Evolutionary conservation across 176 grass and related monocot species (phyloP).

Genomic region (Carex cristatella): DNA sequence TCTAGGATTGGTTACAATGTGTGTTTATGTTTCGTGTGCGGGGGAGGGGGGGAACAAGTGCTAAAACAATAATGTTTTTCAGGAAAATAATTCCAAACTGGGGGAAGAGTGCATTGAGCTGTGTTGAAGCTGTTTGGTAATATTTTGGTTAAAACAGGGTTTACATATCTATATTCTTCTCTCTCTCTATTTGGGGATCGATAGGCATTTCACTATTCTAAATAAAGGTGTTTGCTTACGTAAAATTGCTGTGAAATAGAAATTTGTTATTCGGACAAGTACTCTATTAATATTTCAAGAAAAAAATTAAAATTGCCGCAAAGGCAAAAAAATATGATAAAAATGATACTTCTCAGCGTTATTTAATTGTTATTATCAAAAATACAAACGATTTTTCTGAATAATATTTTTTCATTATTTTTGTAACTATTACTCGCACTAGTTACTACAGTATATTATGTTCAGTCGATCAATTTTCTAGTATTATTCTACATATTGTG

Average conservation of each 20-base stretch:
- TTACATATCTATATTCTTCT: no score
- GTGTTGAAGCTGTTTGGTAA: background rate
- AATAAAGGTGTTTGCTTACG: no score
- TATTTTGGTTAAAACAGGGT: no score
- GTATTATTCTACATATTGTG: no score
- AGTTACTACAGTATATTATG: background rate
- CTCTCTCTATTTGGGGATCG: no score
- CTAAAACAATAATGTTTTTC: background rate
- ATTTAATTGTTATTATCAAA: background rate
- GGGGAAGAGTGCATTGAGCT: background rate
- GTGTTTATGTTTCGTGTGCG: background rate
- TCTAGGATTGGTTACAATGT: background rate
- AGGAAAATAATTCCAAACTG: background rate
- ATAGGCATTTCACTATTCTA: no score
- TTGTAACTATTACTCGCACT: background rate
- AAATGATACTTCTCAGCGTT: background rate
- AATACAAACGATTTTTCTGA: no score
- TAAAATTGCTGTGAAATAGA: background rate
- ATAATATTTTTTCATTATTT: background rate
- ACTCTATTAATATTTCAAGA: background rate
- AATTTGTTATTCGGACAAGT: background rate
- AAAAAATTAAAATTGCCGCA: background rate
- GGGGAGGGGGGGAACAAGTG: background rate
- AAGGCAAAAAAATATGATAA: background rate
- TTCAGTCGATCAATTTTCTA: no score